Base-by-base conservation (phyloP, 768 basidiomycete species). In the Kwoniella botswanensis region DNA sequence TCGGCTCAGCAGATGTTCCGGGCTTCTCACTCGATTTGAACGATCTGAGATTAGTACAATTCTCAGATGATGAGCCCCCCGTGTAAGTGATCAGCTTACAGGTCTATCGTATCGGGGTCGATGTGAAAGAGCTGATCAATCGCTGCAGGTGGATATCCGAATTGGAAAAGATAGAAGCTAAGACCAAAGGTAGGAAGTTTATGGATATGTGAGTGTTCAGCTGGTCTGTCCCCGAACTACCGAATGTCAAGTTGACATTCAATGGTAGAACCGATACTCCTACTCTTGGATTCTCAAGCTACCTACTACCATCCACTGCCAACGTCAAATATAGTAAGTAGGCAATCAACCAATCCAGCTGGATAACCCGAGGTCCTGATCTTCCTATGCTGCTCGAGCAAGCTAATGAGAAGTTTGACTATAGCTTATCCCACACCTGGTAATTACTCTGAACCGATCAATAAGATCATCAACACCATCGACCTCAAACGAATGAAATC, bases 141-240 rank as follows among this genome's bases (percentile, higher is more conserved):
- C 35, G 35, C 7, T 7, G 35, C 35, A 80, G 79, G 4, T 91
- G 89, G 90, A 91, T 94, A 85, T 88, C 93, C 15, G 94, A 97
- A 84, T 84, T 91, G n/a, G 90, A 94, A 76, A 97, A 96, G 93
- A 91, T 95, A 71, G 85, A 89, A 77, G 87, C 89, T 71, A 95
- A 92, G 84, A 89, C 89, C 61, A 86, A 88, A 74, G 93, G 93
- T 72, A 77, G 89, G 84, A 90, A 88, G 64, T 95, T 94, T 87
- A 92, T 95, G 85, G 94, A 95, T 83, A 87, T 96, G 85, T 86
- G 73, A 54, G 75, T 74, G 35, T 55, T 7, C 43, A 21, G 2
- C 46, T 41, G 41, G 35, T 35, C 35, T 59, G 3, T 17, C 11
- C 4, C 35, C 2, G 3, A 7, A 2, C 18, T 17, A 21, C 22